Base-by-base conservation (phyloP, 148 eudicot genomes). In the Beta vulgaris region DNA sequence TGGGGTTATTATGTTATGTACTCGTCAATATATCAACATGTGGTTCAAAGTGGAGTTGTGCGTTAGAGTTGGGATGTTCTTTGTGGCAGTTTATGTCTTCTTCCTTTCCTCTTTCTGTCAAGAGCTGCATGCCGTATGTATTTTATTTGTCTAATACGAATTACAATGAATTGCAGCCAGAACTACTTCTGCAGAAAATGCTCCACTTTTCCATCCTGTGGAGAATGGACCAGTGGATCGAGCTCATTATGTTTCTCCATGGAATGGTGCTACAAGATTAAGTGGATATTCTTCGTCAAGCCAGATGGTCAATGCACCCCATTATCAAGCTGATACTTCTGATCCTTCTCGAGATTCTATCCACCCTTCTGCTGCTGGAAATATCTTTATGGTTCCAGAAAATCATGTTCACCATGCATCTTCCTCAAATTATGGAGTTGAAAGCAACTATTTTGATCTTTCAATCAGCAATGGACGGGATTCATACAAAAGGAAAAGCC, bases 401-500 rank as follows among this genome's bases (percentile, higher is more conserved):
- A 86, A 81, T 82, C 86, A 88, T 82, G 85, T 76, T 28, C 86
- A 86, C 73, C 84, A 83, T 81, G 81, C 88, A 66, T 86, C 97
- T 78, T 89, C 97, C 68, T 86, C 92, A 60, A 87, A 78, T 53
- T 85, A 77, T 78, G 86, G 78, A 43, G 81, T 72, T 68, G 90
- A 92, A 28, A 85, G 74, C 80, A 85, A 75, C 64, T 81, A 84
- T 69, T 82, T 83, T 82, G 91, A 92, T 66, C 83, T 77, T 40
- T 39, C 85, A 54, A 62, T 80, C 69, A 82, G 85, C 69, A 84
- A 79, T 82, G 82, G 81, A 36, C 76, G 93, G 77, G 87, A 87
- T 42, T 78, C 86, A 59, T 86, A 79, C 77, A 92, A 92, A 82
- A 84, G 94, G 25, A 92, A 92, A 82, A 87, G 87, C 82, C 91